A percentile compares a stretch with the other conserved stretches of the same genome.
Evolutionary conservation across 2,329 filamentous ascomycete species (phyloP).

Genomic region (Mycosphaerella arachidis): DNA sequence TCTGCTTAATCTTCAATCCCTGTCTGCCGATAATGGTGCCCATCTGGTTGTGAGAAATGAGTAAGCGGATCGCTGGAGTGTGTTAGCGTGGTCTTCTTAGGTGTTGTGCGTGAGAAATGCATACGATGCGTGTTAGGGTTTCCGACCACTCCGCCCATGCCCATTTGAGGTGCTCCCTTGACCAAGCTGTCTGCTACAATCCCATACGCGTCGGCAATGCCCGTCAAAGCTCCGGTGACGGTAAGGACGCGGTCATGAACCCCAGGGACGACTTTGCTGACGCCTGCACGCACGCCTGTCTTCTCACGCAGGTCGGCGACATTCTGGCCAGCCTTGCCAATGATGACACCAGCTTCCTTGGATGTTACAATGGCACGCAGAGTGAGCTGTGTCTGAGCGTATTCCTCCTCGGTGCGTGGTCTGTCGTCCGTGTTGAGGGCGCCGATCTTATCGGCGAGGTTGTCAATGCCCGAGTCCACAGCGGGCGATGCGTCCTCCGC

Average conservation of each 20-base stretch:
- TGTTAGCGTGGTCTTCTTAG: constrained; percentile 23
- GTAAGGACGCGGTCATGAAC: constrained; percentile 96
- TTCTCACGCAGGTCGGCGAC: constrained; percentile 95
- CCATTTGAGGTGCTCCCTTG: constrained; percentile 89
- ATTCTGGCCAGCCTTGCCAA: constrained; percentile 97
- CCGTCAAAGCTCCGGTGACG: constrained; percentile 83
- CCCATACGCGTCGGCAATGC: constrained; percentile 86
- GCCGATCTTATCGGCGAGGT: constrained; percentile 40
- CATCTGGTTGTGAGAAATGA: constrained; percentile 99
- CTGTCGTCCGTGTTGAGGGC: constrained; percentile 55
- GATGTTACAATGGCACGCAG: constrained; percentile 96
- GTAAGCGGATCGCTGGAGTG: constrained; percentile 77
- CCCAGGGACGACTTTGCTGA: constrained; percentile 97
- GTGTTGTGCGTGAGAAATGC: constrained; percentile 36
- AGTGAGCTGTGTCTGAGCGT: constrained; percentile 85
- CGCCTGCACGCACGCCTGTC: constrained; percentile 94
- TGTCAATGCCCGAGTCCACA: constrained; percentile 30
- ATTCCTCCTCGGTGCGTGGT: constrained; percentile 95
- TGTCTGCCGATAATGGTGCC: constrained; percentile 97
- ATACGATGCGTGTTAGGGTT: constrained; percentile 92
- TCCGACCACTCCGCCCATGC: constrained; percentile 86
- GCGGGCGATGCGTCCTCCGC: constrained; percentile 27
- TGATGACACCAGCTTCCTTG: constrained; percentile 98
- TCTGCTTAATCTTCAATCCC: constrained; percentile 98
- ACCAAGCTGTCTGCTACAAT: constrained; percentile 87